Evolutionary conservation across 2,329 filamentous ascomycete genomes (phyloP), one percentile per base, ranked within the genome.

Genomic region (Periconia macrospinosa): DNA sequence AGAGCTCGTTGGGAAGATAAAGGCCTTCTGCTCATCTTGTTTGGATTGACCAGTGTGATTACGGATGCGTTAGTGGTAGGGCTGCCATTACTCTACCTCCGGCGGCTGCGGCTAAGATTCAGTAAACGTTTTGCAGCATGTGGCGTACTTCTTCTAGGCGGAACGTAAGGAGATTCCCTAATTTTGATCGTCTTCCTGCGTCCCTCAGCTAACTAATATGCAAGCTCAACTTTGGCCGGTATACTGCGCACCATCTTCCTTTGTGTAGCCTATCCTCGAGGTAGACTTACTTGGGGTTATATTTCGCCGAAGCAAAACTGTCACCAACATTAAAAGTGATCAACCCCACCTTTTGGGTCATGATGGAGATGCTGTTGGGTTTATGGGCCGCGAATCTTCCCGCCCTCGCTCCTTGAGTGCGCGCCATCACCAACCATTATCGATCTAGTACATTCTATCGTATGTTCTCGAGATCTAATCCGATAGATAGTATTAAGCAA

Each of bases 321-420:
- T 30, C 53, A 2, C 33, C 45, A 15, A 41, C 53, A 2, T 50
- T 56, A 1, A 30, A 54, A 30, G 35, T 49, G 6, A 49, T 56
- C 40, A 53, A 56, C 11, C 53, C 53, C n/a, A 54, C 53, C 5
- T 54, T 56, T 50, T 56, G 53, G 53, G 53, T 56, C 10, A 56
- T 56, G 53, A 47, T 56, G 23, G 53, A 56, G 37, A 20, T 56
- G 15, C 43, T 45, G 35, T 19, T 54, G 1, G 53, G 50, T 6
- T 17, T 50, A 41, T 56, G 53, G 53, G 53, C 53, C 17, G 53
- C 53, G 2, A 56, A 56, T 17, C 47, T 55, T 2, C 52, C 52
- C 14, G 41, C 47, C 27, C 44, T 46, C 7, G 44, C 44, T 19
- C 44, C 44, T 6, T 17, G 6, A 14, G 27, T 46, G 27, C 41